Conservation (phyloP, 2,329 filamentous ascomycete species). For the Xylariomycetidae sp. region DNA sequence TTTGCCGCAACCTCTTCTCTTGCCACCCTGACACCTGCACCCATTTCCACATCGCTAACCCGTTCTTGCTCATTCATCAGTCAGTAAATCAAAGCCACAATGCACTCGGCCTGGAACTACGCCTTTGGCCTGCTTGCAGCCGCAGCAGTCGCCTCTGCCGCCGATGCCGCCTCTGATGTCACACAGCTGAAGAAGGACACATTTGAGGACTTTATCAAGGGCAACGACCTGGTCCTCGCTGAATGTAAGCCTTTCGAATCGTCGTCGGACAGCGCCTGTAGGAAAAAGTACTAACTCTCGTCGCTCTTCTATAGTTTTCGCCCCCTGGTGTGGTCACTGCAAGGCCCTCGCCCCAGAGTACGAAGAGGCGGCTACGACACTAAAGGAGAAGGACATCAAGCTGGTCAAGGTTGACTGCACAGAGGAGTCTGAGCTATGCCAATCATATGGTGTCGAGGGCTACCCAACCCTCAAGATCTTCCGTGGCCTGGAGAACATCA, state of each 20-base stretch:
- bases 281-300: constrained; percentile 33
- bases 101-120: constrained; percentile 30
- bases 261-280: not conserved
- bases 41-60: not conserved
- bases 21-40: not conserved
- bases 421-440: constrained; percentile 87
- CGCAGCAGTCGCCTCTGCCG: constrained; percentile 53
- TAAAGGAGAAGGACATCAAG: constrained; percentile 85
- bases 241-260: constrained; percentile 64
- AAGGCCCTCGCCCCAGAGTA: constrained; percentile 95
- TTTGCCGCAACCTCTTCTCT: too few species aligned
- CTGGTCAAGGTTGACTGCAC: constrained; percentile 93
- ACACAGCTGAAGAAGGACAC: constrained; percentile 77
- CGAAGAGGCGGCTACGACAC: constrained; percentile 75
- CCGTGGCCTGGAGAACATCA: constrained; percentile 77
- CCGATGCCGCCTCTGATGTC: constrained; percentile 72
- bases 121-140: constrained; percentile 51
- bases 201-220: constrained; percentile 81
- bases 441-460: constrained; percentile 85
- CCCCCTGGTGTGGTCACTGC: constrained; percentile 97
- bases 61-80: constrained; percentile 3
- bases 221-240: constrained; percentile 84
- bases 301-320: constrained; percentile 62
- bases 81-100: constrained; percentile 14
- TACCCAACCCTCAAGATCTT: constrained; percentile 99